Evolutionary conservation across 768 basidiomycete genomes (phyloP).

Genomic region (Dacryopinax primogenitus): DNA sequence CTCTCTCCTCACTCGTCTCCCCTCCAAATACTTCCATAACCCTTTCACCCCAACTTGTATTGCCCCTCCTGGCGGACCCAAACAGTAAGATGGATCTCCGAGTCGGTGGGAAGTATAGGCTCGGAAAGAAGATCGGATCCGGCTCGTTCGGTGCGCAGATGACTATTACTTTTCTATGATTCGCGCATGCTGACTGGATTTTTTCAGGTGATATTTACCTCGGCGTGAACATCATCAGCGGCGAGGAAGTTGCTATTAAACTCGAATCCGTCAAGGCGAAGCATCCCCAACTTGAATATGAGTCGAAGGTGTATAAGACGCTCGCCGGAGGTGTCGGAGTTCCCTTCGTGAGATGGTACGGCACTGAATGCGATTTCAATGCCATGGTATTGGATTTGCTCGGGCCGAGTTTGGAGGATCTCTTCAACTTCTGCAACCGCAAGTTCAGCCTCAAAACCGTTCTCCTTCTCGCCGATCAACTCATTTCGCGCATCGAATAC

Average conservation of each 20-base stretch:
- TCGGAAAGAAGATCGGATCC: conserved; percentile 98
- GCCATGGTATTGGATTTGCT: conserved; percentile 98
- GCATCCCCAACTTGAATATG: conserved; percentile 99
- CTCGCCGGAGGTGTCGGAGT: conserved; percentile 97
- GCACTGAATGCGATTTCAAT: conserved; percentile 88
- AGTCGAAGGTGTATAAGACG: conserved; percentile 71
- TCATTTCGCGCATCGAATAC: conserved; percentile 90
- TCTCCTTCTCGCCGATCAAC: conserved; percentile 82
- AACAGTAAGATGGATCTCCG: conserved; percentile 67
- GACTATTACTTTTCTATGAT: neutral
- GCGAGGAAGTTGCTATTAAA: conserved; percentile 99
- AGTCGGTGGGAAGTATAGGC: conserved; percentile 89
- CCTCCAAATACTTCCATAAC: neutral
- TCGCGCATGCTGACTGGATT: neutral
- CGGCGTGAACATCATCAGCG: conserved; percentile 99
- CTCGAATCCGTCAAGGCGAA: conserved; percentile 99
- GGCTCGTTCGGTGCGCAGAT: conserved; percentile 79
- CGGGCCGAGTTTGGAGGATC: conserved; percentile 47
- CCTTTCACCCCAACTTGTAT: conserved; percentile 6
- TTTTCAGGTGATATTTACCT: conserved; percentile 89
- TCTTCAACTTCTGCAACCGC: conserved; percentile 49
- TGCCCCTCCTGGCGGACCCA: conserved; percentile 50
- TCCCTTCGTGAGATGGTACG: conserved; percentile 81
- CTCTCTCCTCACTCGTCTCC: conserved; percentile 9
- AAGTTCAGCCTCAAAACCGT: conserved; percentile 93